Evolutionary conservation across 768 basidiomycete species (phyloP).

Genomic region (Hebeloma cylindrosporum): DNA sequence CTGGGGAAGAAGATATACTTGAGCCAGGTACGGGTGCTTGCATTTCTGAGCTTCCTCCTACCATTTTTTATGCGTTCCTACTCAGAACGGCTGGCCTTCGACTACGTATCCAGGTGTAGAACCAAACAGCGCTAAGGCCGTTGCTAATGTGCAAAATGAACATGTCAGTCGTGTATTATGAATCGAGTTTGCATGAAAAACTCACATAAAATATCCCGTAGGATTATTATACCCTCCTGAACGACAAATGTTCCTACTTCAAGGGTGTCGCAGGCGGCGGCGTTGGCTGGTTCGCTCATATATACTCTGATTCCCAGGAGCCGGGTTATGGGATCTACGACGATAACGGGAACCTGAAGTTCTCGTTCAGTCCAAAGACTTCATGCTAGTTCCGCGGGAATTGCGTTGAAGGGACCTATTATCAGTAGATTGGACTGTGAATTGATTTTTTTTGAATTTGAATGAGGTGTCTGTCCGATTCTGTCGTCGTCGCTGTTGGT

Average conservation of each 20-base stretch:
- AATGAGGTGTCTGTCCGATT: no score
- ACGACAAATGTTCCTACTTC: slow-evolving; percentile 60
- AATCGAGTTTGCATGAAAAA: not conserved
- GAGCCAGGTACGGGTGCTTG: slow-evolving; percentile 53
- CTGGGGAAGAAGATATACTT: slow-evolving; percentile 75
- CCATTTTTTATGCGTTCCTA: not conserved
- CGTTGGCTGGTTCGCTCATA: slow-evolving; percentile 81
- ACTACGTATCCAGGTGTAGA: slow-evolving; percentile 58
- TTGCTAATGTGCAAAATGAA: slow-evolving; percentile 63
- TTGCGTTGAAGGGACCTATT: not conserved
- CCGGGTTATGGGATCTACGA: slow-evolving; percentile 74
- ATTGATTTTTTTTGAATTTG: no score
- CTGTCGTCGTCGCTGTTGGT: no score
- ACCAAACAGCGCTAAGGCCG: slow-evolving; percentile 61
- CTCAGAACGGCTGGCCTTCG: slow-evolving; percentile 84
- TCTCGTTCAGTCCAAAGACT: slow-evolving; percentile 63
- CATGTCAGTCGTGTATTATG: slow-evolving; percentile 37
- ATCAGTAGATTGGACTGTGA: not conserved
- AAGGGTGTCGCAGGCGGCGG: slow-evolving; percentile 61
- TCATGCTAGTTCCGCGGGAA: slow-evolving; percentile 42
- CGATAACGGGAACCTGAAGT: slow-evolving; percentile 49
- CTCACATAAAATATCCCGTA: slow-evolving; percentile 22
- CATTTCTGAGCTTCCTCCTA: not conserved
- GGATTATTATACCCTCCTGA: slow-evolving; percentile 65
- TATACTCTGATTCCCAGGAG: slow-evolving; percentile 65